Base-by-base conservation (phyloP, 202 grass and related monocot genomes). In the Digitaria exilis region DNA sequence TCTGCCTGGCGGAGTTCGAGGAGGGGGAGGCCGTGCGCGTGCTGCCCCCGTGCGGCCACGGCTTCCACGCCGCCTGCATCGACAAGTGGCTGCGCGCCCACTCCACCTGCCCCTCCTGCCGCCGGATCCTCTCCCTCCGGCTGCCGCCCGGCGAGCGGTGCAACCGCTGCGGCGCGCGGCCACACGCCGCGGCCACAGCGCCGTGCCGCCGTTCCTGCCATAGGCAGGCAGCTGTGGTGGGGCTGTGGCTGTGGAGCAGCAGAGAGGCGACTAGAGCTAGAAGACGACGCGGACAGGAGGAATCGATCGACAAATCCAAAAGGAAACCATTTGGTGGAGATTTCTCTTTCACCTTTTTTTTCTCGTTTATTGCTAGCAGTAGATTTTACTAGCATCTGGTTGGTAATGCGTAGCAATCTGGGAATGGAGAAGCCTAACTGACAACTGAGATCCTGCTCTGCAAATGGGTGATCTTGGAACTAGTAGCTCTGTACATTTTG, bases 51-150 rank as follows among this genome's bases (percentile, higher is more conserved):
- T 99, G 96, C 69, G 85, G 89, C 69, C 96, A 99, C 77, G 71
- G 64, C 35, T 99, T 99, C 91, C 96, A 99, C 82, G 87, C 87
- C 39, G 58, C 58, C 86, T 99, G 96, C 76, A 60, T 99, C 77
- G 93, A 99, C 80, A 87, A 65, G 85, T 94, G 92, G 92, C 87
- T 94, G 6, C 69, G 87, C 44, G 75, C 58, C 6, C 87, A 85
- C 84, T 87, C 89, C 19, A 88, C 92, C 59, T 94, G 89, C 79
- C 92, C 89, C 10, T 86, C 90, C 4, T 92, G 90, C 83, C 79
- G 90, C 45, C 69, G 75, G 37, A 82, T 86, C 73, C 83, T 92
- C 1, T 70, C 31, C 45, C 60, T 80, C 83, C 13, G 51, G 12
- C 88, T 90, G 43, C 88, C 80, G 21, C 26, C 83, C 18, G 74